Percentiles rank a stretch among this genome's conserved stretches.
phyloP scores from a whole-genome alignment of 495 filamentous ascomycete genomes.

The Cercophora sp. region DNA sequence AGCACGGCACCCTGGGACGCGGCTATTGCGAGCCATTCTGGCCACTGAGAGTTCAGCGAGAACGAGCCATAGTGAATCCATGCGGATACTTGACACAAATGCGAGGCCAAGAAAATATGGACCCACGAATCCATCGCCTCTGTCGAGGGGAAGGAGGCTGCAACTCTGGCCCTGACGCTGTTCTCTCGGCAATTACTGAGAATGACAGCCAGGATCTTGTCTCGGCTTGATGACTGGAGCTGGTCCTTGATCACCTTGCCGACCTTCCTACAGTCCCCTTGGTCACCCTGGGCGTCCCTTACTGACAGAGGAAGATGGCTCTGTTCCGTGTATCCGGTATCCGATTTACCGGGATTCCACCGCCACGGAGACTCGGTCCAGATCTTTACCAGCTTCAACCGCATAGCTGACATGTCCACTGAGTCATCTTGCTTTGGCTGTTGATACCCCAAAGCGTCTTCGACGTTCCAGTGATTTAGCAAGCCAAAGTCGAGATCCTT shows the following conservation, averaged over 20 bases:
- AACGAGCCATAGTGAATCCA: slow-evolving; percentile 60
- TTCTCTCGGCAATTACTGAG: slow-evolving; percentile 46
- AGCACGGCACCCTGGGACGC: slow-evolving; percentile 54
- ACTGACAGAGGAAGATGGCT: slow-evolving; percentile 50
- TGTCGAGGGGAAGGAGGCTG: slow-evolving; percentile 57
- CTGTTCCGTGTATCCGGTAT: slow-evolving; percentile 51
- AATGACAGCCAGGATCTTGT: slow-evolving; percentile 56
- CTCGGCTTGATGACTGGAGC: slow-evolving; percentile 47
- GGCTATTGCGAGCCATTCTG: slow-evolving; percentile 53
- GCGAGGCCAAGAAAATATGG: slow-evolving; percentile 55
- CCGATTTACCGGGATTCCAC: slow-evolving; percentile 49
- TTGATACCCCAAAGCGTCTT: slow-evolving; percentile 22
- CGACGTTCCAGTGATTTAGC: slow-evolving; percentile 54
- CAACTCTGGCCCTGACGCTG: slow-evolving; percentile 42
- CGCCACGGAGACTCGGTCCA: slow-evolving; percentile 50
- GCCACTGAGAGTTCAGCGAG: slow-evolving; percentile 43
- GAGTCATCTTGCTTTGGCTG: slow-evolving; percentile 9
- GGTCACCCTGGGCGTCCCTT: slow-evolving; percentile 28
- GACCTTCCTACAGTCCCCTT: slow-evolving; percentile 17
- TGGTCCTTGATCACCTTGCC: slow-evolving; percentile 37
- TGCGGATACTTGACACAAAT: slow-evolving; percentile 44
- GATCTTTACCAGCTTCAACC: slow-evolving; percentile 31
- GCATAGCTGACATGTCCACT: slow-evolving; percentile 31
- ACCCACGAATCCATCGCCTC: slow-evolving; percentile 58
- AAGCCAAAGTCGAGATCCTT: slow-evolving; percentile 58